Base-by-base conservation (phyloP, 129 eudicot species). In the Tanacetum coccineum region DNA sequence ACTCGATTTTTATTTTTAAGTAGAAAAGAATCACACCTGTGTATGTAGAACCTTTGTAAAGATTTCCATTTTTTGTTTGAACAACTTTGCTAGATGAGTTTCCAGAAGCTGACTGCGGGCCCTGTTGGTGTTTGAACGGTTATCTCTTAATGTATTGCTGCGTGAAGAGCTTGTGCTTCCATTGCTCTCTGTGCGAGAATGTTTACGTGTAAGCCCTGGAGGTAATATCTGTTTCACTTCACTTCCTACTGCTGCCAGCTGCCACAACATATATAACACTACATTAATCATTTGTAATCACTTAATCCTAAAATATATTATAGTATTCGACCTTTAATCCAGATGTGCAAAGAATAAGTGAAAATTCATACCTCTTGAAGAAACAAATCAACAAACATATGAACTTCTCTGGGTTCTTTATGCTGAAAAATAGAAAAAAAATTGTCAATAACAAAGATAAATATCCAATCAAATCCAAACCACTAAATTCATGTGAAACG, bases 321-420 rank as follows among this genome's bases (percentile, higher is more conserved):
- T 7, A 40, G 4, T 55, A 68, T 40, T 39, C 13, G 42, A 17
- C 53, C 19, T 68, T 4, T 18, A 32, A 36, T 53, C 17, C 20
- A 39, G 21, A 53, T 53, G 52, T 48, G 60, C 51, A 49, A 44
- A 65, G 21, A 68, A n/a, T 70, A 54, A 53, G 36, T 56, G 52
- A 62, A 73, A 57, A 83, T 32, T 39, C 54, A 12, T 75, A 66
- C 99, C 99, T 94, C 94, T 64, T 89, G 97, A 78, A 89, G 90
- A 76, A 94, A 85, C 62, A 94, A 74, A 83, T 89, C 97, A 78
- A 89, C 99, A 65, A 89, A 94, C 97, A 89, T 94, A 75, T 94
- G 99, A 59, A 94, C 99, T 85, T 94, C 97, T 81, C 99, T 81
- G 42, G 99, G 99, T 81, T 89, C 99, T 77, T 94, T 94, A 79